Evolutionary conservation across 1,139 yeast genomes (phyloP).

Genomic region (Kazachstania sp.): DNA sequence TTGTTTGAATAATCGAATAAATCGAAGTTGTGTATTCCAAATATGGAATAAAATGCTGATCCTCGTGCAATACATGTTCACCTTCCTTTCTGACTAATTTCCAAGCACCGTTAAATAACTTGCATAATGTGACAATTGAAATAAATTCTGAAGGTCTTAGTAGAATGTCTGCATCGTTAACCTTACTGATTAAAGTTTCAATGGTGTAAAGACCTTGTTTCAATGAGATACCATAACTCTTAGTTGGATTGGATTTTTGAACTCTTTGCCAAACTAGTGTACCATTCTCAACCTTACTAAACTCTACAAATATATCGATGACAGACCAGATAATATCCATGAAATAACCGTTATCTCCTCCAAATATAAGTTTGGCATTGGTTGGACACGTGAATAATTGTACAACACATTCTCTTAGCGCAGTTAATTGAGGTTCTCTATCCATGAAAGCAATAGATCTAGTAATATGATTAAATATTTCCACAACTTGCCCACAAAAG

Average conservation of each 20-base stretch:
- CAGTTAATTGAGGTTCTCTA: conserved; percentile 55
- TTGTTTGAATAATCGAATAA: conserved; percentile 38
- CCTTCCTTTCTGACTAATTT: conserved; percentile 51
- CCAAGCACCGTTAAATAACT: conserved; percentile 52
- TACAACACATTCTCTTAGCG: conserved; percentile 45
- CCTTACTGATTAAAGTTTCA: conserved; percentile 38
- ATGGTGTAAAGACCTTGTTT: conserved; percentile 51
- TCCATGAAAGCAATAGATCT: conserved; percentile 44
- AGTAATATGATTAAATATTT: conserved; percentile 48
- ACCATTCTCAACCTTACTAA: conserved; percentile 33
- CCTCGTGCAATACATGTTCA: conserved; percentile 57
- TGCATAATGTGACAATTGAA: conserved; percentile 37
- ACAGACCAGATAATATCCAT: conserved; percentile 43
- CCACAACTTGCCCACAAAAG: conserved; percentile 46
- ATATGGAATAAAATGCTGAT: conserved; percentile 42
- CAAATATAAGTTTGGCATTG: conserved; percentile 39
- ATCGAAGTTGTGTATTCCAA: conserved; percentile 41
- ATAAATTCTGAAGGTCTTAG: conserved; percentile 33
- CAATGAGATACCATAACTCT: conserved; percentile 59
- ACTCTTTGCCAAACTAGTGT: conserved; percentile 48
- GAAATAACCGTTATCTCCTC: conserved; percentile 30
- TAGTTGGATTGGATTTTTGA: conserved; percentile 58
- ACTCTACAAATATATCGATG: conserved; percentile 39
- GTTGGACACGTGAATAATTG: conserved; percentile 63
- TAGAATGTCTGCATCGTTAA: conserved; percentile 25